Evolutionary conservation across 805 yeast species (phyloP).

Genomic region (Myxozyma geophila): DNA sequence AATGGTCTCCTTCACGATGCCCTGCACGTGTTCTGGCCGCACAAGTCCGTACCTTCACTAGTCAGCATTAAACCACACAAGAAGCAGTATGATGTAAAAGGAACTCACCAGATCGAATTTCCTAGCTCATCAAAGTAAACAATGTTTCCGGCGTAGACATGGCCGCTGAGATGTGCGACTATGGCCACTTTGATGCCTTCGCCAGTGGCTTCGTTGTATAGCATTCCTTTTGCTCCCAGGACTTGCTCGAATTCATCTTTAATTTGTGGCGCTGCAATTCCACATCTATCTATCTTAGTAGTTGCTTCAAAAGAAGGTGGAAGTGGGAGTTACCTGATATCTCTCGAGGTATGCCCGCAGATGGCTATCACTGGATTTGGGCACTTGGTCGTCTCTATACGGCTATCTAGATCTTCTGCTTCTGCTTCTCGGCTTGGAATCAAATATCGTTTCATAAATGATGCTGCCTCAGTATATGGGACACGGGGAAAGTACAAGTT

Average conservation of each 20-base stretch:
- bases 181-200: slow-evolving; percentile 51
- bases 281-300: slow-evolving; percentile 54
- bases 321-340: slow-evolving; percentile 42
- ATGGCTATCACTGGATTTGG: slow-evolving; percentile 51
- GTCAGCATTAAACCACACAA: not conserved
- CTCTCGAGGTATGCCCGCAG: slow-evolving; percentile 71
- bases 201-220: slow-evolving; percentile 36
- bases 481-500: slow-evolving; percentile 41
- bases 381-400: slow-evolving; percentile 8
- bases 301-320: not conserved
- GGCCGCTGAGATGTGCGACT: slow-evolving; percentile 84
- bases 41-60: slow-evolving; percentile 76
- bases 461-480: slow-evolving; percentile 22
- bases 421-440: slow-evolving; percentile 34
- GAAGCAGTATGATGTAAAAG: not conserved
- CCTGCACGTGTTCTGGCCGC: slow-evolving; percentile 66
- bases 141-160: slow-evolving; percentile 83
- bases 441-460: slow-evolving; percentile 31
- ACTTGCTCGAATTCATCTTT: slow-evolving; percentile 55
- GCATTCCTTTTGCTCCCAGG: slow-evolving; percentile 46
- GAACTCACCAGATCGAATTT: slow-evolving; percentile 41
- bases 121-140: slow-evolving; percentile 56
- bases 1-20: slow-evolving; percentile 62
- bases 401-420: slow-evolving; percentile 40
- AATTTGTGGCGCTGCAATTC: slow-evolving; percentile 64